Evolutionary conservation across 257 asterid species (phyloP).

Genomic region (Solanum pimpinellifolium): DNA sequence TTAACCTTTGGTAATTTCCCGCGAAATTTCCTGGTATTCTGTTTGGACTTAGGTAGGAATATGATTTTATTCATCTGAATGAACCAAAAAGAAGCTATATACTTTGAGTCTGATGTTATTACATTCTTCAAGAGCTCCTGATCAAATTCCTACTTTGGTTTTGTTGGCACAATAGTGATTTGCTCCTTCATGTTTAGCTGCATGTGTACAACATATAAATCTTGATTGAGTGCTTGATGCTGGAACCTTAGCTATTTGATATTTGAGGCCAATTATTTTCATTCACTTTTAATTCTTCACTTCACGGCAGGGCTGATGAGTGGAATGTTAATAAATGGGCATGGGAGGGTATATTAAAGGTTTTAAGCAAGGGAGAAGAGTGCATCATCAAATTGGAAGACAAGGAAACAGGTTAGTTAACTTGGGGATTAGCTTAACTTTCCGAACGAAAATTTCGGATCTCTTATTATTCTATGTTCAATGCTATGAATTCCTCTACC

Average conservation of each 20-base stretch:
- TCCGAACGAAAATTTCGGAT: background rate
- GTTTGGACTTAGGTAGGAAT: background rate
- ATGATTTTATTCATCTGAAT: background rate
- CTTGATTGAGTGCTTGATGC: background rate
- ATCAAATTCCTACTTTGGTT: background rate
- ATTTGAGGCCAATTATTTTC: background rate
- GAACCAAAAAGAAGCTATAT: background rate
- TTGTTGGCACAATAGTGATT: background rate
- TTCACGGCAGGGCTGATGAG: conserved; percentile 72
- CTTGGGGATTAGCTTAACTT: background rate
- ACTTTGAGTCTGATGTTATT: background rate
- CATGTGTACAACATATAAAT: background rate
- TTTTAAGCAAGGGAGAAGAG: conserved; percentile 80
- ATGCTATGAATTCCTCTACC: background rate
- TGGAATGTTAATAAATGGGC: conserved; percentile 99
- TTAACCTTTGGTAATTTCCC: background rate
- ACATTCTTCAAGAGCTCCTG: background rate
- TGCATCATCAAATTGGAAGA: conserved; percentile 91
- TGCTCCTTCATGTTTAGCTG: background rate
- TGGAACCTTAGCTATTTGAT: background rate
- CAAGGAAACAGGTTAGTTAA: conserved; percentile 61
- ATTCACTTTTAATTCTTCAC: conserved; percentile 3
- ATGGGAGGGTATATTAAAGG: conserved; percentile 92
- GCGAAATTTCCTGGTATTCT: background rate
- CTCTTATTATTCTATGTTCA: background rate